Base-by-base conservation (phyloP, 2,329 filamentous ascomycete species). In the Pseudogymnoascus sp. region DNA sequence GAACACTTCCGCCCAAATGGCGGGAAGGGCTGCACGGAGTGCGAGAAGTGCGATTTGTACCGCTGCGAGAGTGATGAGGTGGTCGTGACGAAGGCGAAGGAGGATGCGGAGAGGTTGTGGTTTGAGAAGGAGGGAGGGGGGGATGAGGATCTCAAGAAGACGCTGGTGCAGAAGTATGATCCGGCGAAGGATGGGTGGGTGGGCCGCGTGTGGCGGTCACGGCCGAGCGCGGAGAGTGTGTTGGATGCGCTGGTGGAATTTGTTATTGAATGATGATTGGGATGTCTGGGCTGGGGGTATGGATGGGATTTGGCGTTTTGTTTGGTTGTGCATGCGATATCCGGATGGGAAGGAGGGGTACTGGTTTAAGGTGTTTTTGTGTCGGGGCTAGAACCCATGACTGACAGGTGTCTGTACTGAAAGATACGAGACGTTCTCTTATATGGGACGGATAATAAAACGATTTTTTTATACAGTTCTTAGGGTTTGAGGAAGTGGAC, bases 1-100 rank as follows among this genome's bases (percentile, higher is more conserved):
- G 90, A 96, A 73, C 95, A 97, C 76, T 97, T 97, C 74, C 84
- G 95, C 7, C 88, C 90, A 8, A 84, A 89, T 65, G 90, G 89
- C 0, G 91, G 93, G 59, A 79, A 81, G 18, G 83, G 84, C 12
- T 99, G 95, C 74, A 80, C 75, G 1, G 86, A 96, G 74, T 97
- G 95, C 76, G 87, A 88, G 43, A 86, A 85, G 70, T 93, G 90
- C 75, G 91, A 92, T 71, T 80, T 93, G 9, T 85, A 85, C 69
- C 75, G 78, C 46, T 89, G 88, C 77, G 89, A 93, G 76, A 83
- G 87, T 62, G 90, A 93, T 72, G 85, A 91, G 65, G 78, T 80
- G 36, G 85, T 91, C 18, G 81, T 92, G 36, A 81, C 81, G 59
- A 81, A 84, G 64, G 90, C 90, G 0, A 88, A 87, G 46, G 84